Evolutionary conservation across 768 basidiomycete genomes (phyloP).

Genomic region (Mycena chlorophos): DNA sequence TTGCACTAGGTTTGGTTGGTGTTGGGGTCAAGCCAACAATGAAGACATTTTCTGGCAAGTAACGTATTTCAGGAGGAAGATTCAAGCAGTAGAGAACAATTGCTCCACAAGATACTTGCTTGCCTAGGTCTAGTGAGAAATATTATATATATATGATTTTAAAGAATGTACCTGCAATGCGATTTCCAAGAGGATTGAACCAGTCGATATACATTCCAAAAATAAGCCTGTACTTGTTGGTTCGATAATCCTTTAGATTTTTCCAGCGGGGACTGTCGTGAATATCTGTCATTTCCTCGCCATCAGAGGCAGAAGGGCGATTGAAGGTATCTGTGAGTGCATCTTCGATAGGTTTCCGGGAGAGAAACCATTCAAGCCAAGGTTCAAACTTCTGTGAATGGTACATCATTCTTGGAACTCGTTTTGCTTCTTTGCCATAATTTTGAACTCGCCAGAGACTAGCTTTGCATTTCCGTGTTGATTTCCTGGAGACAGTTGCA

Average conservation of each 20-base stretch:
- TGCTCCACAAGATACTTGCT: conserved; percentile 13
- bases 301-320: background rate
- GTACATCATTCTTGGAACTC: background rate
- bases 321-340: background rate
- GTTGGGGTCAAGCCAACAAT: conserved; percentile 28
- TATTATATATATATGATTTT: background rate
- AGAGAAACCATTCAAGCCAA: conserved; percentile 1
- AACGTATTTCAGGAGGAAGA: conserved; percentile 23
- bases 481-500: background rate
- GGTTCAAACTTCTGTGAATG: too few species aligned
- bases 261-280: conserved; percentile 8
- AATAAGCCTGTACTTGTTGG: background rate
- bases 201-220: conserved; percentile 20
- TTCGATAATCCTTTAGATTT: background rate
- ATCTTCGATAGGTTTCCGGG: background rate
- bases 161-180: conserved; percentile 5
- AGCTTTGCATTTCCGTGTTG: background rate
- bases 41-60: conserved; percentile 26
- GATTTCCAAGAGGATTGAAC: conserved; percentile 20
- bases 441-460: background rate
- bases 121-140: conserved; percentile 1
- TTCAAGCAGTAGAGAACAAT: conserved; percentile 27
- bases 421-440: background rate
- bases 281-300: background rate
- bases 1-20: conserved; percentile 23